Conservation (phyloP, 257 asterid genomes). For the Anisodus tanguticus region DNA sequence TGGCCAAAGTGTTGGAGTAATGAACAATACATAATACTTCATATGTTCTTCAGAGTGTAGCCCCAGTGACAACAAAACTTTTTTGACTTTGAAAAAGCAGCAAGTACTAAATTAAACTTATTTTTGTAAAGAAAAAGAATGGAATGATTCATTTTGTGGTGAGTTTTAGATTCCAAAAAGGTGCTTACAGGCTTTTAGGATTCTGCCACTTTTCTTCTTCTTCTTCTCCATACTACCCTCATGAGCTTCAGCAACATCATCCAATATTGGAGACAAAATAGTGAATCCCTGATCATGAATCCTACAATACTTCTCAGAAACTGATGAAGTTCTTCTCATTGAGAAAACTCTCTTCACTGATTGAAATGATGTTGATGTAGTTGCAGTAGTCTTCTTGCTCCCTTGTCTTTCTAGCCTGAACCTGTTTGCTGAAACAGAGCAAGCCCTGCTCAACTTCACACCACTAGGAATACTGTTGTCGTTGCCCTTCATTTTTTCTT, state of each 20-base stretch:
- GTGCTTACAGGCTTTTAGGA: conserved; percentile 57
- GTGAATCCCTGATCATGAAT: conserved; percentile 50
- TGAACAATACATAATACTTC: conserved; percentile 2
- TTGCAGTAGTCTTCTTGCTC: background rate
- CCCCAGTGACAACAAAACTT: background rate
- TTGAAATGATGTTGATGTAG: conserved; percentile 31
- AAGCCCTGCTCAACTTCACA: conserved; percentile 40
- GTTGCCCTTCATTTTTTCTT: background rate
- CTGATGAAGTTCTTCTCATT: conserved; percentile 52
- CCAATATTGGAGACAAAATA: conserved; percentile 30
- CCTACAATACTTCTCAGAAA: conserved; percentile 56
- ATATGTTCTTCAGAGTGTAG: background rate
- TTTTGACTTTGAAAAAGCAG: background rate
- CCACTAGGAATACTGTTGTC: background rate
- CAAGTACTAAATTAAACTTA: background rate
- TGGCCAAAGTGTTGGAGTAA: conserved; percentile 10
- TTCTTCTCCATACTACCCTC: background rate
- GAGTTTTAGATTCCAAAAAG: conserved; percentile 43
- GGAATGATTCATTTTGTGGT: conserved; percentile 14
- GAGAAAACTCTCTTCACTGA: conserved; percentile 49
- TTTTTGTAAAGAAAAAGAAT: background rate
- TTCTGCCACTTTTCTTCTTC: conserved; percentile 39
- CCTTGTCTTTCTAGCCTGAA: conserved; percentile 29
- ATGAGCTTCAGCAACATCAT: conserved; percentile 33
- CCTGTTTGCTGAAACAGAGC: conserved; percentile 36